A percentile compares a stretch with the other conserved stretches of the same genome.
These are phyloP conservation scores for Moniliophthora roreri DNA, from an alignment of 1,284 basidiomycete genomes.

Conservation along the genomic window DNA sequence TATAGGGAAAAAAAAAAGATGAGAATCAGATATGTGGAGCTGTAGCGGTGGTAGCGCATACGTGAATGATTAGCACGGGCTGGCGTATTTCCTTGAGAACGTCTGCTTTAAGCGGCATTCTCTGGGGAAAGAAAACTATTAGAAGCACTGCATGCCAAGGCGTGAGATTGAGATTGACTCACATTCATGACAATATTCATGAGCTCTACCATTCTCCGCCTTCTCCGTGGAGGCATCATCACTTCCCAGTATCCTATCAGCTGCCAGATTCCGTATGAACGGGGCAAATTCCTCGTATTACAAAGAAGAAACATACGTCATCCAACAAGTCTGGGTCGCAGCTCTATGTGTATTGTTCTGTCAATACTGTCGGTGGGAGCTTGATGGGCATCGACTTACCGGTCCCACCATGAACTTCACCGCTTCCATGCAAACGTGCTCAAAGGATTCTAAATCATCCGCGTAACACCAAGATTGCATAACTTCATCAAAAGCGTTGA, in stretches of 20 bases:
- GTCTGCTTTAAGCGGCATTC: conserved; percentile 47
- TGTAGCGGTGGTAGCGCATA: too few species aligned
- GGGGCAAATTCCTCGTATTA: conserved; percentile 3
- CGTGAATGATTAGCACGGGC: conserved; percentile 74
- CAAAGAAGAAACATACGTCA: conserved; percentile 37
- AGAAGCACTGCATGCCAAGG: conserved; percentile 3
- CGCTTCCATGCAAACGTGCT: conserved; percentile 61
- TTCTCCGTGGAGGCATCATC: conserved; percentile 50
- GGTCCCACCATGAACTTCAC: conserved; percentile 53
- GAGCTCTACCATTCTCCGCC: conserved; percentile 51
- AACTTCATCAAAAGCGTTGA: conserved; percentile 62
- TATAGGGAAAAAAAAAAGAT: conserved; percentile 24
- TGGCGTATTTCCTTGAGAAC: conserved; percentile 52
- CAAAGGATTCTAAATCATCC: conserved; percentile 64
- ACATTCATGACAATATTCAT: conserved; percentile 61
- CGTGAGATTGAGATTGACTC: conserved; percentile 23
- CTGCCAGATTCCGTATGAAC: conserved; percentile 30
- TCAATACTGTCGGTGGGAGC: conserved; percentile 4
- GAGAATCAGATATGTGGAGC: background rate
- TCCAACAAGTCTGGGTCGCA: conserved; percentile 58
- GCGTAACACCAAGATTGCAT: conserved; percentile 64
- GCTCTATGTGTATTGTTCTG: conserved; percentile 33
- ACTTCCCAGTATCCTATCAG: conserved; percentile 65
- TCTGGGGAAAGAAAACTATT: conserved; percentile 33
- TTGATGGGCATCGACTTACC: conserved; percentile 31